Base-by-base conservation (phyloP, 192 early-diverging fungal genomes). In the Kickxella alabastrina region DNA sequence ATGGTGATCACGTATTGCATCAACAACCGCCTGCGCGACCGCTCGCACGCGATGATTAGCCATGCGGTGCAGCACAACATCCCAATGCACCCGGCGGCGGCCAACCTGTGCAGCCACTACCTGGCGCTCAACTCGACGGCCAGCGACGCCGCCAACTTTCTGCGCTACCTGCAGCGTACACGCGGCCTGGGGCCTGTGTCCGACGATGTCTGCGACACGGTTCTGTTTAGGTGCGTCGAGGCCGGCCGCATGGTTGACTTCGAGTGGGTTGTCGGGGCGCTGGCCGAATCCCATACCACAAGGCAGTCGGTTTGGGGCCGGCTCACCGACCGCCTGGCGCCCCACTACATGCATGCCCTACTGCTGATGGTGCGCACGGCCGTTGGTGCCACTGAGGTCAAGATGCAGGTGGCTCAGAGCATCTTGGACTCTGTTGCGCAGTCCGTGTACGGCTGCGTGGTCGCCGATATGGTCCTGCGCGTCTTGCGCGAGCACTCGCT, bases 121-220 rank as follows among this genome's bases (percentile, higher is more conserved):
- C 23, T 76, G 14, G 41, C 35, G 18, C 37, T 52, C 1, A 29
- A 25, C 37, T 41, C 51, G n/a, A 31, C 37, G 3, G 22, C 22
- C 13, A 43, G 43, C 8, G 73, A 68, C 3, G 25, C 55, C 2
- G 62, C 54, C 27, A 76, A 65, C 31, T 76, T 76, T 48, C n/a
- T 76, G 49, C 65, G 73, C 29, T 65, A 76, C 26, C 43, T 68
- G 3, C 34, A 63, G 15, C 73, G 65, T 24, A 57, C 50, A 3
- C 25, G 17, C 10, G 36, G 27, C 19, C 32, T 76, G 25, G 13
- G 36, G 0, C 4, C 2, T 36, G 54, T 65, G 23, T 31, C 61
- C 1, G 32, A 65, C 54, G 49, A 50, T 12, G 24, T 54, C 4
- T 35, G 61, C 13, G 62, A 37, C 54, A 65, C 43, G 43, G 68